A percentile compares a stretch with the other conserved stretches of the same genome.
Conservation (phyloP, 495 filamentous ascomycete species). For the Baudoinia panamericana region DNA sequence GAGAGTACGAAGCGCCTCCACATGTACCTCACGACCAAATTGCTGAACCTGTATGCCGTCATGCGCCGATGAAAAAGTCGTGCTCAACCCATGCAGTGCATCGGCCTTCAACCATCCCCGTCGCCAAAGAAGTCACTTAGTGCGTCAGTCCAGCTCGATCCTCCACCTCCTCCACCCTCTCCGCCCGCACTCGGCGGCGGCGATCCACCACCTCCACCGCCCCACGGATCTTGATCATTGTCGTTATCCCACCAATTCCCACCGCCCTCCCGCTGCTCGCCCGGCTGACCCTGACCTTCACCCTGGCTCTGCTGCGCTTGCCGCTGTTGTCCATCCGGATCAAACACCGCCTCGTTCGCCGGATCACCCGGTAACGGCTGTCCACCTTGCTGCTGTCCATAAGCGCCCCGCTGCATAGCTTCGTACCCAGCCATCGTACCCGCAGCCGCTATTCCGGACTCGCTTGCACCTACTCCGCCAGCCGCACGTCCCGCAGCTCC, state of each 20-base stretch:
- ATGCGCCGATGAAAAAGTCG: not conserved
- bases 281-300: conserved; percentile 5
- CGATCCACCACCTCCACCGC: conserved; percentile 24
- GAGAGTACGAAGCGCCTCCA: too few species aligned
- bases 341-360: conserved; percentile 17
- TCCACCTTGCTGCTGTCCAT: conserved; percentile 1
- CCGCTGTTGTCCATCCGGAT: conserved; percentile 10
- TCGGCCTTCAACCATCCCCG: not conserved
- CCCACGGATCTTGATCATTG: conserved; percentile 35
- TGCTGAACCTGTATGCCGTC: too few species aligned
- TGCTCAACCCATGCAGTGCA: not conserved
- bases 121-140: conserved; percentile 22
- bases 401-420: conserved; percentile 43
- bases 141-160: conserved; percentile 22
- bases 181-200: conserved; percentile 27
- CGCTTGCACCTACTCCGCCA: conserved; percentile 28
- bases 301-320: conserved; percentile 16
- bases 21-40: too few species aligned
- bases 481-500: conserved; percentile 35
- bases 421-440: conserved; percentile 52
- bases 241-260: conserved; percentile 17
- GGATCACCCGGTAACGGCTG: conserved; percentile 2
- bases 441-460: conserved; percentile 41
- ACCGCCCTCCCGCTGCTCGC: conserved; percentile 2
- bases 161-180: conserved; percentile 23